A percentile compares a stretch with the other conserved stretches of the same genome.
Evolutionary conservation across 2,329 filamentous ascomycete genomes (phyloP).

Genomic region (Huntiella bhutanensis): DNA sequence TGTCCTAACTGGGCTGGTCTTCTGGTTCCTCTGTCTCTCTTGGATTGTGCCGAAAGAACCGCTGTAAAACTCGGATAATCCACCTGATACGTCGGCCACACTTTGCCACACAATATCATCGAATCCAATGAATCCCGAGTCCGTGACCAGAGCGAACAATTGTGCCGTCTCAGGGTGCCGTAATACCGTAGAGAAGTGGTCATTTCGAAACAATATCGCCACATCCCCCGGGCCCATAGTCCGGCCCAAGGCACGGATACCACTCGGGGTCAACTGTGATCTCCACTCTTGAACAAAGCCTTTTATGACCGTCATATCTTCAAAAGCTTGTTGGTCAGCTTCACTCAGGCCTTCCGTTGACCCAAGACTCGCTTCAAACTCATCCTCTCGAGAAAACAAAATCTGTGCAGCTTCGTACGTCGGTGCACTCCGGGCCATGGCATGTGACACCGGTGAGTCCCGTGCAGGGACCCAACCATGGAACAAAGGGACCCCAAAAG

Average conservation of each 20-base stretch:
- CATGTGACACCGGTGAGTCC: slow-evolving; percentile 45
- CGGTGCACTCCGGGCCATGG: slow-evolving; percentile 54
- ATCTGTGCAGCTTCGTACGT: slow-evolving; percentile 89
- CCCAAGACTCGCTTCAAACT: slow-evolving; percentile 59
- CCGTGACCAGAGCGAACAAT: slow-evolving; percentile 73
- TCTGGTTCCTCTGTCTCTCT: slow-evolving; percentile 20
- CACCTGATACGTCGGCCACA: slow-evolving; percentile 71
- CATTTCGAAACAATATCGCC: slow-evolving; percentile 87
- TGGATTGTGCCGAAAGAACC: slow-evolving; percentile 82
- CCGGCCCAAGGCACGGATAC: slow-evolving; percentile 53
- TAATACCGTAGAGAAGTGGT: slow-evolving; percentile 90
- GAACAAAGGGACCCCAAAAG: slow-evolving; percentile 72
- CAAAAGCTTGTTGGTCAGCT: slow-evolving; percentile 60
- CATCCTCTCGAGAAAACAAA: slow-evolving; percentile 72
- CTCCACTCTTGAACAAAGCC: slow-evolving; percentile 60
- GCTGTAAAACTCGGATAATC: slow-evolving; percentile 64
- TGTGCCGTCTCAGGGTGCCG: slow-evolving; percentile 62
- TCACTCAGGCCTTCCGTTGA: slow-evolving; percentile 37
- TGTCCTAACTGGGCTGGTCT: too few relatives aligned
- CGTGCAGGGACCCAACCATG: slow-evolving; percentile 78
- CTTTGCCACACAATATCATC: slow-evolving; percentile 95
- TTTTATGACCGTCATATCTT: slow-evolving; percentile 72
- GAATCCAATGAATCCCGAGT: slow-evolving; percentile 73
- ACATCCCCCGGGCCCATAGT: slow-evolving; percentile 59
- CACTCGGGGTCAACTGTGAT: slow-evolving; percentile 72